These are phyloP conservation scores for Candida odintsovae DNA, from an alignment of 805 yeast genomes.

Conservation along the genomic window DNA sequence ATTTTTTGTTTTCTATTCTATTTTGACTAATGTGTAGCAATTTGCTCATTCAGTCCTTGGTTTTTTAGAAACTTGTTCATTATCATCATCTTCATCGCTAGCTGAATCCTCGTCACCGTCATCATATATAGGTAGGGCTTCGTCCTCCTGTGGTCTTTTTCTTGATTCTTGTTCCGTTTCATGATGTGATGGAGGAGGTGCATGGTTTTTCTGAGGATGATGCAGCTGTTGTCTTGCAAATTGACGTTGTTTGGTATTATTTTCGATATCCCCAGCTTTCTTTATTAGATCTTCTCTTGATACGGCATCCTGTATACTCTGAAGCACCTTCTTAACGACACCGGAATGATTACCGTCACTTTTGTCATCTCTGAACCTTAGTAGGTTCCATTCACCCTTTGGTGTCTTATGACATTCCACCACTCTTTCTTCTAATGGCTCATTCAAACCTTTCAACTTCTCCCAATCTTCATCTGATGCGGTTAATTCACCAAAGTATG, in stretches of 20 bases:
- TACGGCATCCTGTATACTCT: constrained; percentile 84
- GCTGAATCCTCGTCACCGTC: constrained; percentile 1
- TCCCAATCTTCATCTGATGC: constrained; percentile 78
- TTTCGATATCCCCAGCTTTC: constrained; percentile 49
- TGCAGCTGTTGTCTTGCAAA: constrained; percentile 14
- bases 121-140: constrained; percentile 1
- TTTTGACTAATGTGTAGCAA: no score
- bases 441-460: constrained; percentile 54
- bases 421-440: constrained; percentile 85
- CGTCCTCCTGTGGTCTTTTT: neutral
- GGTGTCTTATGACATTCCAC: constrained; percentile 75
- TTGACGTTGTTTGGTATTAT: constrained; percentile 58
- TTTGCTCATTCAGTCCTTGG: constrained; percentile 5
- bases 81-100: constrained; percentile 6
- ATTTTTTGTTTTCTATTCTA: neutral
- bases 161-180: constrained; percentile 1
- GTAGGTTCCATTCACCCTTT: constrained; percentile 65
- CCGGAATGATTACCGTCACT: constrained; percentile 77
- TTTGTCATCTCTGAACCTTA: constrained; percentile 93
- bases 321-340: constrained; percentile 76
- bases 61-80: constrained; percentile 5
- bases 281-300: constrained; percentile 66
- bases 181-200: neutral
- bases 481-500: constrained; percentile 58
- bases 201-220: neutral